Conservation (phyloP, 2,329 filamentous ascomycete species). For the Cercospora sp. region DNA sequence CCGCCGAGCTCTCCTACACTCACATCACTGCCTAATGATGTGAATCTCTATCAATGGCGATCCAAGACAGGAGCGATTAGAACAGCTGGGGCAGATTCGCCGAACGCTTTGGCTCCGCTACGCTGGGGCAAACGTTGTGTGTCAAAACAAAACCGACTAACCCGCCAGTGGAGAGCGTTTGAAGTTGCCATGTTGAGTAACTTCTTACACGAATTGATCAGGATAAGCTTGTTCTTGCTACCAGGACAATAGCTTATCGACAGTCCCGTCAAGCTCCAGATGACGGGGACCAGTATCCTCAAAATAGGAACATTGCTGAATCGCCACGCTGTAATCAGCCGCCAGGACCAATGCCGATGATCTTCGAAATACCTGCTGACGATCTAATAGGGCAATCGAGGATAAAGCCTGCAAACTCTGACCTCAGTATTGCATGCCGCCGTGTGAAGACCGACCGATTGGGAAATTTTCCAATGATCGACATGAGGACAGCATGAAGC, state of each 20-base stretch:
- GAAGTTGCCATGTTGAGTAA: neutral
- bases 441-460: neutral
- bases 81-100: neutral
- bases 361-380: neutral
- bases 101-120: neutral
- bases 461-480: neutral
- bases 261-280: neutral
- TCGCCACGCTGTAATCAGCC: neutral
- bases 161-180: neutral
- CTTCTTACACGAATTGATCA: neutral
- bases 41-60: neutral
- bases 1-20: neutral
- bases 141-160: neutral
- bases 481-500: neutral
- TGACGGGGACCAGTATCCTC: neutral
- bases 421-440: neutral
- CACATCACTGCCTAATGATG: neutral
- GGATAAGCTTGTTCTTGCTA: neutral
- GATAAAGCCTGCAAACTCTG: slow-evolving; percentile 4
- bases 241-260: neutral
- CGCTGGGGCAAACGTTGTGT: neutral
- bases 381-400: neutral
- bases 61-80: neutral
- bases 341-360: neutral
- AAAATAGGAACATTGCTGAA: neutral